phyloP scores from a whole-genome alignment of 768 basidiomycete species.

The Mycena galopus region DNA sequence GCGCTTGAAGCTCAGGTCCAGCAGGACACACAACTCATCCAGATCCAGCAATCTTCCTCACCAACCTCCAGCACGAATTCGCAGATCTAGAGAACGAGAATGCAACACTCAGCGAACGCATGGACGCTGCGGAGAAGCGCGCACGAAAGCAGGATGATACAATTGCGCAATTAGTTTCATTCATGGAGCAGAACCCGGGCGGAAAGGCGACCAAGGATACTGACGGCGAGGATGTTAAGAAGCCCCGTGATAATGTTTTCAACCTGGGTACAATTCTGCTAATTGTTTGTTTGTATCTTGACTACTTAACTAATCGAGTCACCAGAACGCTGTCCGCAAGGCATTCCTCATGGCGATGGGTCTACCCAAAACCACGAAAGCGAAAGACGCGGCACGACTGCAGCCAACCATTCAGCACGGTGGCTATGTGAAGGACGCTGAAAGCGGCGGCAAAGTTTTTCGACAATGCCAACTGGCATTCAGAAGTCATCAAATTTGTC shows the following conservation, averaged over 20 bases:
- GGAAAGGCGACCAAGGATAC: not conserved
- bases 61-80: too few relatives aligned
- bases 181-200: not conserved
- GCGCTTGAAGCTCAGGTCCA: too few relatives aligned
- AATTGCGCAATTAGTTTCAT: too few relatives aligned
- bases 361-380: not conserved
- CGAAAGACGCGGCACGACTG: not conserved
- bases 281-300: not conserved
- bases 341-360: not conserved
- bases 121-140: too few relatives aligned
- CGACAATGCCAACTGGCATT: not conserved
- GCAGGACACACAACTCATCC: too few relatives aligned
- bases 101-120: too few relatives aligned
- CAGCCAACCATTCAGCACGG: not conserved
- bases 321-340: not conserved
- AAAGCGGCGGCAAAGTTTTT: not conserved
- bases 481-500: not conserved
- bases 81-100: too few relatives aligned
- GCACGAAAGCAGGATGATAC: too few relatives aligned
- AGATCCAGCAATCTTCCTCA: too few relatives aligned
- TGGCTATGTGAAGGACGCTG: not conserved
- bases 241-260: not conserved
- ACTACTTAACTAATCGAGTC: not conserved
- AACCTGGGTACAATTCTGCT: not conserved
- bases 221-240: not conserved